phyloP scores from a whole-genome alignment of 352 stramenopile species.

The Phytophthora boehmeriae region DNA sequence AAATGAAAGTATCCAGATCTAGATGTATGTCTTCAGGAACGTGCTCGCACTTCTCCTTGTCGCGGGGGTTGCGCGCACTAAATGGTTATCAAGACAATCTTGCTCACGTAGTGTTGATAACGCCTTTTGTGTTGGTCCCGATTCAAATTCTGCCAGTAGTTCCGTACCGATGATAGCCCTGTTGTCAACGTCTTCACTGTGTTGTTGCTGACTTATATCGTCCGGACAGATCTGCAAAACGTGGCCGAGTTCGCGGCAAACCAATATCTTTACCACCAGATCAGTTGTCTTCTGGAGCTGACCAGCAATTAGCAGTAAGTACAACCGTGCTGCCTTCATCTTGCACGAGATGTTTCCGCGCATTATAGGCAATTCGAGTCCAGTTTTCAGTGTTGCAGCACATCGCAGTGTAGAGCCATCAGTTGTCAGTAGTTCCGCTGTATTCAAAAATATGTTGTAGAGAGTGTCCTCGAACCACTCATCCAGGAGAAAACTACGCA shows the following conservation, averaged over 20 bases:
- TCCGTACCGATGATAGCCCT: neutral
- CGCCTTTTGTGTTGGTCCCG: slow-evolving; percentile 15
- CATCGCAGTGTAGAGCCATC: slow-evolving; percentile 10
- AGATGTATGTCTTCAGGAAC: slow-evolving; percentile 26
- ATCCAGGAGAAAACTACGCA: slow-evolving; percentile 26
- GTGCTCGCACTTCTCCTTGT: slow-evolving; percentile 17
- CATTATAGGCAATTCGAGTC: slow-evolving; percentile 6
- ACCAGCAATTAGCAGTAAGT: slow-evolving; percentile 19
- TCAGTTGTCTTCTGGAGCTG: slow-evolving; percentile 17
- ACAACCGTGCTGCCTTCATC: slow-evolving; percentile 16
- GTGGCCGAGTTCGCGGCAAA: slow-evolving; percentile 25
- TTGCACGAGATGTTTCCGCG: slow-evolving; percentile 12
- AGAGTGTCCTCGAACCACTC: slow-evolving; percentile 29
- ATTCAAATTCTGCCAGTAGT: slow-evolving; percentile 25
- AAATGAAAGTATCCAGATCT: slow-evolving; percentile 27
- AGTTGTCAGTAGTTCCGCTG: slow-evolving; percentile 12
- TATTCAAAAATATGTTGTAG: slow-evolving; percentile 9
- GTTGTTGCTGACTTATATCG: neutral
- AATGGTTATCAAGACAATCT: slow-evolving; percentile 24
- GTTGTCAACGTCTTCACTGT: neutral
- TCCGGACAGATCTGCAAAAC: slow-evolving; percentile 11
- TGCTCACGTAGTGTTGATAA: slow-evolving; percentile 13
- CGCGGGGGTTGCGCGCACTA: slow-evolving; percentile 15
- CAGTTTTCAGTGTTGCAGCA: slow-evolving; percentile 5
- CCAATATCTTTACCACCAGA: slow-evolving; percentile 22